These are phyloP conservation scores for Lactarius pseudohatsudake DNA, from an alignment of 768 basidiomycete genomes.

Conservation along the genomic window DNA sequence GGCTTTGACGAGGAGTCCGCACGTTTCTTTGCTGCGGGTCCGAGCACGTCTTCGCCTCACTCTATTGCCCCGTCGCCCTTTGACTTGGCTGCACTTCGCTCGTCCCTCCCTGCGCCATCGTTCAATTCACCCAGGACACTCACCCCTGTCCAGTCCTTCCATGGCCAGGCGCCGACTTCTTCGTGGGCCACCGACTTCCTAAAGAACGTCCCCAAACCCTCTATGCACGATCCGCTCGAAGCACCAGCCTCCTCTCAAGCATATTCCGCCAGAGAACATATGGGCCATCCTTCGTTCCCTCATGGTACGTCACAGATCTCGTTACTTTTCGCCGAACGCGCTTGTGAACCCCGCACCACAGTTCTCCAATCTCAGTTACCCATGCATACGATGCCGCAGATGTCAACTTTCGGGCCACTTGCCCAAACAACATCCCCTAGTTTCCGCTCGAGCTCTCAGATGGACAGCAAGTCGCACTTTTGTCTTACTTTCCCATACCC, in stretches of 20 bases:
- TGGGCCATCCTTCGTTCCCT: constrained; percentile 5
- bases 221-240: constrained; percentile 6
- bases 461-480: constrained; percentile 44
- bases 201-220: constrained; percentile 35
- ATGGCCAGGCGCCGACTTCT: constrained; percentile 32
- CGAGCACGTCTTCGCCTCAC: constrained; percentile 36
- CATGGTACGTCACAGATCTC: constrained; percentile 12
- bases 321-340: neutral
- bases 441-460: constrained; percentile 32
- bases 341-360: neutral
- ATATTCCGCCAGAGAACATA: constrained; percentile 9
- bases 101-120: constrained; percentile 44
- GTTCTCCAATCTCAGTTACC: constrained; percentile 17
- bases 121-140: neutral
- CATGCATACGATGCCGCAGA: constrained; percentile 35
- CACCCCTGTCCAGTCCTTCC: constrained; percentile 30
- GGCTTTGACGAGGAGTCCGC: constrained; percentile 64
- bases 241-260: neutral
- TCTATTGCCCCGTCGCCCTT: constrained; percentile 46
- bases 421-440: constrained; percentile 19
- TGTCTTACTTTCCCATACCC: constrained; percentile 21
- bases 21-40: constrained; percentile 56
- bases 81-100: constrained; percentile 57
- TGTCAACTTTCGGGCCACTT: constrained; percentile 36
- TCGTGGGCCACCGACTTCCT: constrained; percentile 70